Base-by-base conservation (phyloP, 495 filamentous ascomycete species). In the Daldinia grandis region DNA sequence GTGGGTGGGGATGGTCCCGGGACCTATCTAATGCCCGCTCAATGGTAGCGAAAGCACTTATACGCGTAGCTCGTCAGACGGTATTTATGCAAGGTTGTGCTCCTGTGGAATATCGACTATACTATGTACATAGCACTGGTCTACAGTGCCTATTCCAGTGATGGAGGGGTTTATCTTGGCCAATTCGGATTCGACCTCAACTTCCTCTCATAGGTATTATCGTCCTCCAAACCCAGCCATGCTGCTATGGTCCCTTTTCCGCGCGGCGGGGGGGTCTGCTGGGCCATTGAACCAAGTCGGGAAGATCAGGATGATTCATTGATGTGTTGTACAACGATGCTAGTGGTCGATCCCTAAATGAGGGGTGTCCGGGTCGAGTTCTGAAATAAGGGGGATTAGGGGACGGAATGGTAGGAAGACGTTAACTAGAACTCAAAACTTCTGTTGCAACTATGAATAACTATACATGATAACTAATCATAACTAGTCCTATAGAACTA, bases 261-360 rank as follows among this genome's bases (percentile, higher is more conserved):
- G 70, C 62, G 28, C 53, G 56, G 64, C 66, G 61, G 60, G 70
- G 56, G 61, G 64, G 58, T 64, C 33, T 55, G 27, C 61, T 62
- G 53, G 60, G 56, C 51, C 25, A 68, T 73, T 40, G 51, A 68
- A 62, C 64, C 70, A 69, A 62, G 70, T 73, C 70, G 70, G 70
- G 70, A 73, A 69, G 69, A 66, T 65, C 70, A 73, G 65, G 70
- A 65, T 73, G 65, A 68, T 69, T 68, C 70, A 73, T 68, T 59
- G 70, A 73, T 73, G 70, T 66, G 70, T 73, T 73, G 70, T 73
- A 73, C 70, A 73, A 66, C 38, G 56, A 68, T 66, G 35, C 40
- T 50, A 73, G 55, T 73, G 70, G 70, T 66, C 44, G 61, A 69
- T 69, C 70, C 70, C 65, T 10, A 62, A 68, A 73, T 69, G 65